phyloP scores from a whole-genome alignment of 306 rosid genomes.

The Pterocarpus macrocarpus region DNA sequence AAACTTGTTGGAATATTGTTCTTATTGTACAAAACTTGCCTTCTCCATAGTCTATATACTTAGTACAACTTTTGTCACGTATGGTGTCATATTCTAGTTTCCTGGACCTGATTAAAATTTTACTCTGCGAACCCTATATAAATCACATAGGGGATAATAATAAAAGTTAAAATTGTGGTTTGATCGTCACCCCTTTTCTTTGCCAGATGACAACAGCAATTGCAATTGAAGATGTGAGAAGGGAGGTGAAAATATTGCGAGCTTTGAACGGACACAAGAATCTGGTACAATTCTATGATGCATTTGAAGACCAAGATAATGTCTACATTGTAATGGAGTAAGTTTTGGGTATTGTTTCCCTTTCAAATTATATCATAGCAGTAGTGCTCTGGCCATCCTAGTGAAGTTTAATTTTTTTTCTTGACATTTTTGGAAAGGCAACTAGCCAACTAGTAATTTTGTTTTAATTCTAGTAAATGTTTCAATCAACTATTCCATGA shows the following conservation, averaged over 20 bases:
- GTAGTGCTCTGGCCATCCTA: constrained; percentile 21
- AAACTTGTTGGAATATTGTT: constrained; percentile 17
- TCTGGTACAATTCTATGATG: constrained; percentile 87
- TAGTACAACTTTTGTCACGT: neutral
- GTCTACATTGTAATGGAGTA: constrained; percentile 99
- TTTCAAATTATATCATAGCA: constrained; percentile 8
- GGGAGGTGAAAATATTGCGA: constrained; percentile 96
- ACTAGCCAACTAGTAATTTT: neutral
- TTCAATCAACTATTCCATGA: constrained; percentile 13
- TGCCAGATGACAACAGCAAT: constrained; percentile 96
- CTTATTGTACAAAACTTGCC: constrained; percentile 13
- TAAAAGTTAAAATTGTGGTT: constrained; percentile 20
- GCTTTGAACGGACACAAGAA: constrained; percentile 93
- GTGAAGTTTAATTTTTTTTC: constrained; percentile 6
- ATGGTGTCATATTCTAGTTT: constrained; percentile 12
- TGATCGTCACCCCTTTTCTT: constrained; percentile 43
- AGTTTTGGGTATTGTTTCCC: constrained; percentile 53
- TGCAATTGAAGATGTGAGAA: constrained; percentile 97
- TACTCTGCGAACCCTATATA: neutral
- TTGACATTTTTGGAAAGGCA: neutral
- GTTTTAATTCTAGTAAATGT: neutral
- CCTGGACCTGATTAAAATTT: constrained; percentile 15
- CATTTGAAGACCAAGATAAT: constrained; percentile 95
- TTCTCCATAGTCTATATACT: neutral
- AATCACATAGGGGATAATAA: neutral